A percentile compares a stretch with the other conserved stretches of the same genome.
Conservation (phyloP, 805 yeast species). For the Saccharomyces kudriavzevii region DNA sequence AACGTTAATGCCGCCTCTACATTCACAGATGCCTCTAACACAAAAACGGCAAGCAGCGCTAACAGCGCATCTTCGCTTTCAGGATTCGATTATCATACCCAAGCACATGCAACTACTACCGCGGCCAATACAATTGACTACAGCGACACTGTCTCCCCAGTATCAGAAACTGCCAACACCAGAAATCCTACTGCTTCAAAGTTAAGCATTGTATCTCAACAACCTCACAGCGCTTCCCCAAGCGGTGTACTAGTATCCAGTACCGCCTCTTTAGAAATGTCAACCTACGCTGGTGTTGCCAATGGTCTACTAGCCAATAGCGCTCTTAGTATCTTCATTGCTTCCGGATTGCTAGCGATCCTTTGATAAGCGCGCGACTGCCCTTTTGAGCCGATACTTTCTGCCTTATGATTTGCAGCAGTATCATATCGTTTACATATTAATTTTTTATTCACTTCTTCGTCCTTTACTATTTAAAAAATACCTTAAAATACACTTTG, state of each 20-base stretch:
- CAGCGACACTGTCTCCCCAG: slow-evolving; percentile 13
- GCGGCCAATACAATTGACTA: slow-evolving; percentile 17
- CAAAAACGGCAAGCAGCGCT: slow-evolving; percentile 25
- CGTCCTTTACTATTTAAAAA: neutral
- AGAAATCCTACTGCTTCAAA: slow-evolving; percentile 6
- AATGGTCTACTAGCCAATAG: slow-evolving; percentile 5
- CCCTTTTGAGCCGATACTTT: too few species aligned
- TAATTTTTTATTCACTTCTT: neutral
- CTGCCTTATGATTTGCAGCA: neutral
- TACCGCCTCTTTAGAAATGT: slow-evolving; percentile 14
- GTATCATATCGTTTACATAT: neutral
- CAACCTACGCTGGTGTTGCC: slow-evolving; percentile 9
- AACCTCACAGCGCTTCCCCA: slow-evolving; percentile 15
- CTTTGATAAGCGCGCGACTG: neutral
- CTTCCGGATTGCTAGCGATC: slow-evolving; percentile 3
- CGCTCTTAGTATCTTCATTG: slow-evolving; percentile 12
- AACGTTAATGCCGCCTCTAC: slow-evolving; percentile 19
- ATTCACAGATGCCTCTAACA: slow-evolving; percentile 11
- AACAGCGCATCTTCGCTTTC: neutral
- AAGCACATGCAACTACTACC: slow-evolving; percentile 16
- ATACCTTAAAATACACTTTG: too few species aligned
- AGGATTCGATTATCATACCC: slow-evolving; percentile 22
- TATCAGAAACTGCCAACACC: slow-evolving; percentile 22
- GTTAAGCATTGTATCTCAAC: neutral
- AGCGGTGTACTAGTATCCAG: slow-evolving; percentile 16